Percentiles rank a stretch among this genome's conserved stretches.
These are phyloP conservation scores for Pichia kluyveri DNA, from an alignment of 805 yeast species.

Conservation along the genomic window DNA sequence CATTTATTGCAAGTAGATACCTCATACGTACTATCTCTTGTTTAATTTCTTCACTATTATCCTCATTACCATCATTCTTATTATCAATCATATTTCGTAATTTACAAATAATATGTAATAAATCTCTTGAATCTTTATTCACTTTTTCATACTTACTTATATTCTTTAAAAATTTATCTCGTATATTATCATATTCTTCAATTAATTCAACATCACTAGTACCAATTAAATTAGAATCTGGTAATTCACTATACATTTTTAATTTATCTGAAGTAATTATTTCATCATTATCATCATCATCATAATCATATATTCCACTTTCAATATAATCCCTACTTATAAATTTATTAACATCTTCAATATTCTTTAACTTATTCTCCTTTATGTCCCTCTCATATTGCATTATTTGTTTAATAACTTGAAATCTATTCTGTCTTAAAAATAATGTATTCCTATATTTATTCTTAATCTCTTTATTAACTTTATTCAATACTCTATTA, in stretches of 20 bases:
- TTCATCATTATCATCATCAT: not conserved
- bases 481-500: not conserved
- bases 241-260: slow-evolving; percentile 23
- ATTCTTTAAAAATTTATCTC: slow-evolving; percentile 11
- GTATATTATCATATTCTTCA: slow-evolving; percentile 17
- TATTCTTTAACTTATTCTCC: slow-evolving; percentile 12
- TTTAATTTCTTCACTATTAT: not conserved
- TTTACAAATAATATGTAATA: too few species aligned
- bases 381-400: slow-evolving; percentile 15
- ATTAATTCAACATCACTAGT: slow-evolving; percentile 16
- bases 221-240: slow-evolving; percentile 15
- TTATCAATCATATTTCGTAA: too few species aligned
- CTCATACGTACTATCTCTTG: slow-evolving; percentile 13
- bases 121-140: slow-evolving; percentile 9
- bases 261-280: slow-evolving; percentile 9
- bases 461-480: slow-evolving; percentile 5
- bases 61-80: not conserved
- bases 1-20: not conserved
- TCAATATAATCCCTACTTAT: slow-evolving; percentile 12
- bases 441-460: slow-evolving; percentile 18
- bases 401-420: slow-evolving; percentile 22
- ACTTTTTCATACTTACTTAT: slow-evolving; percentile 10
- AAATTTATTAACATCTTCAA: slow-evolving; percentile 21
- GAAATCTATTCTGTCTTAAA: slow-evolving; percentile 23
- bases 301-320: slow-evolving; percentile 2